Base-by-base conservation (phyloP, 2,329 filamentous ascomycete species). In the Aspergillus amoenus region DNA sequence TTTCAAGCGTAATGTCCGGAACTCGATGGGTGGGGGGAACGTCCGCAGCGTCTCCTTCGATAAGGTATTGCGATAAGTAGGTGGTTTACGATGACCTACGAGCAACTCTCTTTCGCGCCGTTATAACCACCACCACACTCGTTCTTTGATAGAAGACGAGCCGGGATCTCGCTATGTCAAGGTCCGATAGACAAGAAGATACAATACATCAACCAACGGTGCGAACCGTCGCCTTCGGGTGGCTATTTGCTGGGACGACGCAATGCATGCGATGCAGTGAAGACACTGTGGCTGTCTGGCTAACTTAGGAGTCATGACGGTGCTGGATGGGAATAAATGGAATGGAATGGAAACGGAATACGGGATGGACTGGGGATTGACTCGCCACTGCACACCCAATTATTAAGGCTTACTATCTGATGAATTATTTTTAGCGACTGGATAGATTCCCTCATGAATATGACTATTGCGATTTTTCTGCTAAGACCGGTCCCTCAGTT, bases 1-100 rank as follows among this genome's bases (percentile, higher is more conserved):
- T 30, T 99, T 99, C 78, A 94, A 93, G 82, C 83, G 91, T 60
- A 97, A 97, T 70, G 94, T 97, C 40, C 84, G 90, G 68, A 83
- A 82, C 21, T 84, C 91, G 6, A 96, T 99, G 90, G 81, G 80
- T 3, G 94, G 94, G 52, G 91, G 92, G 6, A 78, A 78, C 1
- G 87, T 97, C 41, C 87, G 86, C 74, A 88, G 87, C 3, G 81
- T 87, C 65, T 74, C 77, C 6, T 99, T 92, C 70, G 92, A 97
- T 62, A 82, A 87, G 52, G 93, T 97, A 41, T 73, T 91, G 69
- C 88, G 86, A 76, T 90, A 42, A 53, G 21, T 4, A 15, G 30
- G 12, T 15, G 30, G 7, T 34, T 17, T 15, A 30, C 45, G 27
- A 30, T 15, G 22, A 32, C 7, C 27, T 30, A 30, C n/a, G n/a